Evolutionary conservation across 805 yeast genomes (phyloP), one percentile per base, ranked within the genome.

Genomic region (Huiozyma naganishii): DNA sequence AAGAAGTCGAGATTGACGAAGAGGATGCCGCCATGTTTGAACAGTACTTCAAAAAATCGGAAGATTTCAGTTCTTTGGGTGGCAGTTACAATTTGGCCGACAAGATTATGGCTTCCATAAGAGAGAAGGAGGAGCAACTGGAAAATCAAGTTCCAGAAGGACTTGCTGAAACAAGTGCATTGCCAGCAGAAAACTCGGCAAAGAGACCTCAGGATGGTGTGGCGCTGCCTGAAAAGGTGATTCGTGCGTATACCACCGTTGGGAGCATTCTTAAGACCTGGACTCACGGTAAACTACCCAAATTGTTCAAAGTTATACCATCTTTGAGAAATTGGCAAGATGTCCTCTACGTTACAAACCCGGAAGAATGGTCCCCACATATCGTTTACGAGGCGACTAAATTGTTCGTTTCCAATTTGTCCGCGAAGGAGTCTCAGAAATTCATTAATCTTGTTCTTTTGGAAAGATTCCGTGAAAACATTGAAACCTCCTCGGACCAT

Each of bases 201-300:
- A 34, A 41, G 61, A 52, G 71, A 68, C 62, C 77, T 72, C 67
- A 61, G 17, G 90, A 86, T 53, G 86, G 81, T 42, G 96, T 90
- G 4, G 72, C 83, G 53, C 72, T 92, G 46, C 98, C 99, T 6
- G 96, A 96, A 45, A 89, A 92, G 62, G 97, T 92, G 44, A 88
- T 92, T 55, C 88, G 84, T 50, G 97, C 96, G 1, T 92, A 90
- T 62, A 81, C 86, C 40, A 86, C 86, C 58, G 90, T 92, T 39
- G 97, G 97, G 7, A 80, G 79, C 52, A 80, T 90, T 42, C 70
- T 92, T 47, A 74, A 87, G 17, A 79, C 94, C 5, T 92, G 94
- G 77, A 83, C 89, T 35, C 95, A 92, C 57, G 99, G 98, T 41
- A 89, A 89, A 64, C 72, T 92, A 42, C 98, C 98, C n/a, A 89